Base-by-base conservation (phyloP, 2,329 filamentous ascomycete genomes). In the Arthroderma sp. region DNA sequence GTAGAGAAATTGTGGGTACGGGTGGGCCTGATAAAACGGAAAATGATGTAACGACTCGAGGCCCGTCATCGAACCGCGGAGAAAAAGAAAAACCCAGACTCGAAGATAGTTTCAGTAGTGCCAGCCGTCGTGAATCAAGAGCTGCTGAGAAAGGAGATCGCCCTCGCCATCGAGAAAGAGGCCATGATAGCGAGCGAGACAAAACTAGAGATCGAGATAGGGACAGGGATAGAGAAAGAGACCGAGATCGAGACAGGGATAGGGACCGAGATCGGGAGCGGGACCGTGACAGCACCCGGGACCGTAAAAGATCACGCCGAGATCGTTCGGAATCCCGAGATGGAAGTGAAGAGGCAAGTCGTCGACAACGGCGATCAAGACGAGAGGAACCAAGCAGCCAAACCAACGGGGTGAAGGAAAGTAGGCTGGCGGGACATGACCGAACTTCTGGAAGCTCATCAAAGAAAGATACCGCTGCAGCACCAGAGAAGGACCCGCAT, bases 401-500 rank as follows among this genome's bases (percentile, higher is more conserved):
- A 10, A 61, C 62, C 6, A 65, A 48, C 59, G 58, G 15, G 53
- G 53, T n/a, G 61, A 58, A 15, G 57, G 54, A 9, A 55, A 57
- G 4, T 57, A 60, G 7, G 50, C 4, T 32, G 43, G 7, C 53
- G 29, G 29, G 28, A 10, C 5, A 30, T 43, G 10, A 42, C 32
- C 34, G 44, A 45, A 28, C 6, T 29, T 4, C 33, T 28, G 6
- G 39, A 46, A 41, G 44, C 4, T 32, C 39, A 15, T 38, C 47
- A 1, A 41, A 36, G 5, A 46, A 42, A 11, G 40, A 51, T 5
- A 53, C 51, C 15, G 41, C 49, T 4, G 37, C 54, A 3, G 56
- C 57, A 27, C 52, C 57, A 1, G 60, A 66, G 31, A 67, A 86
- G 79, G 77, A 88, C 74, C 54, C 77, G 69, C 57, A 85, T 57